phyloP scores from a whole-genome alignment of 768 basidiomycete genomes.

The Mrakia gelida region DNA sequence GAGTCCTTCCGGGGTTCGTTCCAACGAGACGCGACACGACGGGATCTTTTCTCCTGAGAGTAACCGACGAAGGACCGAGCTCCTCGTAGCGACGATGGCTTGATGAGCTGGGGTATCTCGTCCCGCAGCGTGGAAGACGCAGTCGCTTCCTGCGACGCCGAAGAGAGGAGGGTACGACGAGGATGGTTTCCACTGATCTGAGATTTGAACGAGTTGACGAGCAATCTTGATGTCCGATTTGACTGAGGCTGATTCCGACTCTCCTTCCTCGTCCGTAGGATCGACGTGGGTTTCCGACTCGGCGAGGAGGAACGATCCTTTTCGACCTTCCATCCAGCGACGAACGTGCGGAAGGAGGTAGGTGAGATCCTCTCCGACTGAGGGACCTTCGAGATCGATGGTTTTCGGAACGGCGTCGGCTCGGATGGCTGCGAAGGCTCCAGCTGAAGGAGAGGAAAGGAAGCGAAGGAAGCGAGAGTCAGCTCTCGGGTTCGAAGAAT shows the following conservation, averaged over 20 bases:
- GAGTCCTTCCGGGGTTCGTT: conserved; percentile 38
- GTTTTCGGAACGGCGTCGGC: conserved; percentile 61
- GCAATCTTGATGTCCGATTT: conserved; percentile 40
- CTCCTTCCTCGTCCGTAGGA: conserved; percentile 42
- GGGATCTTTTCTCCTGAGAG: conserved; percentile 39
- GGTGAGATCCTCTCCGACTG: conserved; percentile 63
- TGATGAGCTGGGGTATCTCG: conserved; percentile 59
- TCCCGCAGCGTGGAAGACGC: conserved; percentile 32
- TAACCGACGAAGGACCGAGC: conserved; percentile 48
- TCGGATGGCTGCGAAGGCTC: conserved; percentile 79
- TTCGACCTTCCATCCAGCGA: conserved; percentile 36
- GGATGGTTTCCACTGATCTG: conserved; percentile 38
- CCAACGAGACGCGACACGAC: conserved; percentile 35
- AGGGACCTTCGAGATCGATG: conserved; percentile 56
- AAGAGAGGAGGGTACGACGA: conserved; percentile 33
- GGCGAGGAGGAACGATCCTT: conserved; percentile 11
- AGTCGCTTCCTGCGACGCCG: conserved; percentile 35
- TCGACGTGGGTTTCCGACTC: conserved; percentile 21
- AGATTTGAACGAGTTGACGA: conserved; percentile 39
- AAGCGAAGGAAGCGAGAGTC: neutral
- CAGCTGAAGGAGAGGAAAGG: conserved; percentile 46
- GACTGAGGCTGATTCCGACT: conserved; percentile 43
- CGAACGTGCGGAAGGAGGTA: conserved; percentile 60
- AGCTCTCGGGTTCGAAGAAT: neutral
- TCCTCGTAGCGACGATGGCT: conserved; percentile 63